Conservation (phyloP, 805 yeast genomes). For the Priceomyces medius region DNA sequence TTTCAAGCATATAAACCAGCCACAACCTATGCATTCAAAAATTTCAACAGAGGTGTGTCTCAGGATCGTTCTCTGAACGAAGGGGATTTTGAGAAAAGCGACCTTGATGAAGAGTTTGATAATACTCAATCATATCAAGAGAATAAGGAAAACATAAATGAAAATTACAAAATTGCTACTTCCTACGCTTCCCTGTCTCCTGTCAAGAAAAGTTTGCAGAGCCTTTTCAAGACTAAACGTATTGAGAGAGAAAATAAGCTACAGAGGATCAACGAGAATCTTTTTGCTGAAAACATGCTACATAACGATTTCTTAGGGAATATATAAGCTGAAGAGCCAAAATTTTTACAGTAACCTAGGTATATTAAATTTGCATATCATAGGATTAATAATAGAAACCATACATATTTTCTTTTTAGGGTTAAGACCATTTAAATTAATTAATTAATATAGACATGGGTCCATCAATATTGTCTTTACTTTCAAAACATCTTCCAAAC, state of each 20-base stretch:
- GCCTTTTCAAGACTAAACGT: constrained; percentile 5
- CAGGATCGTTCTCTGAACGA: not conserved
- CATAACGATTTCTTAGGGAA: no score
- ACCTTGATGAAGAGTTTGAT: not conserved
- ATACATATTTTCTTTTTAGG: no score
- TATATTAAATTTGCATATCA: no score
- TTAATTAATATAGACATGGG: no score
- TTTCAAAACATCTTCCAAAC: no score
- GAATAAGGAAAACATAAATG: constrained; percentile 1
- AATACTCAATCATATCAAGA: not conserved
- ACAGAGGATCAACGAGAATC: constrained; percentile 3
- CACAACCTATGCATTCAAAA: not conserved
- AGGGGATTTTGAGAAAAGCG: not conserved
- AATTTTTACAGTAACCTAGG: no score
- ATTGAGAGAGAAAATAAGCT: constrained; percentile 4
- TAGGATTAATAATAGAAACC: no score
- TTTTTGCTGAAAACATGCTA: constrained; percentile 2
- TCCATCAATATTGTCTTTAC: no score
- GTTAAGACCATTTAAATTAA: no score
- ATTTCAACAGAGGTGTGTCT: not conserved
- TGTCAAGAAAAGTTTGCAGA: constrained; percentile 4
- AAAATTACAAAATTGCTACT: not conserved
- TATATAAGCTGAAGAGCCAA: no score
- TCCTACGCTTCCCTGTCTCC: not conserved
- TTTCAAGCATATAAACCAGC: not conserved